Evolutionary conservation across 108 stramenopile genomes (phyloP).

Genomic region (Skeletonema marinoi): DNA sequence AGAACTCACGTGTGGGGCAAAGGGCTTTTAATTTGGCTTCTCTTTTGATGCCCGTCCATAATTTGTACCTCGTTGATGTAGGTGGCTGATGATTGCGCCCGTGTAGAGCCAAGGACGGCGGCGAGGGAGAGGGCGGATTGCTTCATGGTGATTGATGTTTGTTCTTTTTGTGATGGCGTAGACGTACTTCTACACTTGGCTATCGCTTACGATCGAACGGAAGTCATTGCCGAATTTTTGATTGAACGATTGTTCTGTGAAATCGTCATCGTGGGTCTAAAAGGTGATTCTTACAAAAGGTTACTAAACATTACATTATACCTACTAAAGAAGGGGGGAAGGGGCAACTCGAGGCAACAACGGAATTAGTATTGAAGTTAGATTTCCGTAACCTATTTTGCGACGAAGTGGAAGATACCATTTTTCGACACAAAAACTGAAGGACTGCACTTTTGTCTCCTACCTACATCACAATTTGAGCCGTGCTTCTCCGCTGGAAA

Average conservation of each 20-base stretch:
- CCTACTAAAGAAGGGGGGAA: too few species aligned
- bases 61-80: constrained; percentile 44
- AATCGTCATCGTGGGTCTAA: not conserved
- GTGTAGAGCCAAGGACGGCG: constrained; percentile 4
- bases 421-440: too few species aligned
- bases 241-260: not conserved
- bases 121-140: constrained; percentile 14
- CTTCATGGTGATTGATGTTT: not conserved
- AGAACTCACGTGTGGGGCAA: constrained; percentile 50
- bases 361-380: too few species aligned
- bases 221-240: not conserved
- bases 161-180: not conserved
- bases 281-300: not conserved
- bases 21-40: constrained; percentile 26
- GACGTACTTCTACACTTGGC: not conserved
- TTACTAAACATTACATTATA: too few species aligned
- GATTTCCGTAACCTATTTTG: too few species aligned
- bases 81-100: constrained; percentile 1
- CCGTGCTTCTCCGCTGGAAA: too few species aligned
- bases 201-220: not conserved
- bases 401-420: too few species aligned
- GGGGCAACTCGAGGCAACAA: too few species aligned
- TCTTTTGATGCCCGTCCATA: constrained; percentile 39
- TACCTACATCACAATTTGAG: too few species aligned
- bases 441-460: too few species aligned